Conservation (phyloP, 1,284 basidiomycete genomes). For the Vanrija pseudolonga region DNA sequence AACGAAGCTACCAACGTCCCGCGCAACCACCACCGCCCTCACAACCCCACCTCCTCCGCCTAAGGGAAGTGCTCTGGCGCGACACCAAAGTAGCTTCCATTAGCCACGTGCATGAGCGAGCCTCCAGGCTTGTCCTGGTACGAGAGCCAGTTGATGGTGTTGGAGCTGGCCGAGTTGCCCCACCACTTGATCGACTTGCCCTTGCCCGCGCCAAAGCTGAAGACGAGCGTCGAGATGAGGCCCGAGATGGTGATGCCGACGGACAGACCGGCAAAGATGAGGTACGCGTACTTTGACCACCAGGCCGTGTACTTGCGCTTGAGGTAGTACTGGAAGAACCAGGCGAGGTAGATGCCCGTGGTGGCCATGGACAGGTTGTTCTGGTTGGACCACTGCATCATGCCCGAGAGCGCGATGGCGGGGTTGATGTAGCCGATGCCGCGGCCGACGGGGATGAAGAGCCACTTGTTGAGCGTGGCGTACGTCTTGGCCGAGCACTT, state of each 20-base stretch:
- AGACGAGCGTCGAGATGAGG: conserved; percentile 7
- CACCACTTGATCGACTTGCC: conserved; percentile 2
- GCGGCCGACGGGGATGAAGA: background rate
- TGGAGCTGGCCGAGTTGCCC: conserved; percentile 5
- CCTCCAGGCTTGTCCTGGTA: conserved; percentile 3
- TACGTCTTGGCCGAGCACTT: background rate
- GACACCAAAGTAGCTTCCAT: conserved; percentile 8
- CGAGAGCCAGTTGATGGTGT: conserved; percentile 1
- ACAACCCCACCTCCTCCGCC: background rate
- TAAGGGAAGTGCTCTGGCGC: conserved; percentile 1
- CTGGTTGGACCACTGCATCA: conserved; percentile 7
- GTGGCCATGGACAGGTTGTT: conserved; percentile 12
- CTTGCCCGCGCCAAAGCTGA: conserved; percentile 1
- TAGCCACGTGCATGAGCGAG: conserved; percentile 3
- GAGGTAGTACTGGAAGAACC: conserved; percentile 15
- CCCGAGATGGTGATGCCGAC: conserved; percentile 18
- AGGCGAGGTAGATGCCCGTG: conserved; percentile 6
- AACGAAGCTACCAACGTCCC: no score
- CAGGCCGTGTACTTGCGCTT: conserved; percentile 18
- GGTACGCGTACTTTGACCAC: conserved; percentile 23
- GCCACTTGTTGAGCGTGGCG: background rate
- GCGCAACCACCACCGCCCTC: background rate
- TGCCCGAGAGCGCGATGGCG: conserved; percentile 6
- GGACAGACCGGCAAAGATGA: conserved; percentile 10
- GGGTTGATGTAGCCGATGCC: conserved; percentile 8